Conservation (phyloP, 2,329 filamentous ascomycete genomes). For the Hymenoscyphus fraxineus region DNA sequence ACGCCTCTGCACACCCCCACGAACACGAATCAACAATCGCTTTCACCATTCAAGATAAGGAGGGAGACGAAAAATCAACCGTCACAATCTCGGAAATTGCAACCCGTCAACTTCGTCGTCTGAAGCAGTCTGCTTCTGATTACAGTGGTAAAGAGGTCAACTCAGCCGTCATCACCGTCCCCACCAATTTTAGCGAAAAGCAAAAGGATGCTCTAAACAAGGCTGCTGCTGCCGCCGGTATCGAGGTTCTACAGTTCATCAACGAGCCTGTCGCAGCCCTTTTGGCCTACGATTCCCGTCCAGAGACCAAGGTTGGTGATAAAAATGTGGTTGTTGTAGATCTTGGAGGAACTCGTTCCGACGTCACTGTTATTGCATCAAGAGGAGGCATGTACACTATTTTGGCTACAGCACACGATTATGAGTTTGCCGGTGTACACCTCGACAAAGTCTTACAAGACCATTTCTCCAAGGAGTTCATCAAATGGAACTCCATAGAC, state of each 20-base stretch:
- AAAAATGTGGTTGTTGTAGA: slow-evolving; percentile 91
- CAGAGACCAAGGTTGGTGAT: slow-evolving; percentile 70
- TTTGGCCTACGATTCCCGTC: slow-evolving; percentile 85
- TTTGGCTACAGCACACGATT: slow-evolving; percentile 90
- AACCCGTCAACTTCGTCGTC: slow-evolving; percentile 77
- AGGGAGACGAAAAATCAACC: slow-evolving; percentile 59
- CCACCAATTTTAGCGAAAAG: slow-evolving; percentile 85
- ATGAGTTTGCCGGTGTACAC: slow-evolving; percentile 81
- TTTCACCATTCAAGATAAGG: slow-evolving; percentile 80
- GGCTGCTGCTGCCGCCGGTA: slow-evolving; percentile 72
- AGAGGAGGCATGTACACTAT: slow-evolving; percentile 95
- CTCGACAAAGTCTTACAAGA: slow-evolving; percentile 91
- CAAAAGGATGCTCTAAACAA: slow-evolving; percentile 78
- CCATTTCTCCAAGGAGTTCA: slow-evolving; percentile 97
- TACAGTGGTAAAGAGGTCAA: slow-evolving; percentile 92
- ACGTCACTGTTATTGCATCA: slow-evolving; percentile 85
- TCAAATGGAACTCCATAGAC: slow-evolving; percentile 87
- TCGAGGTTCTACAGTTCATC: slow-evolving; percentile 92
- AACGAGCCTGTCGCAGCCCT: slow-evolving; percentile 85
- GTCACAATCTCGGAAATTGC: slow-evolving; percentile 77
- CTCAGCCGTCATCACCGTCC: slow-evolving; percentile 89
- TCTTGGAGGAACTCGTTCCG: slow-evolving; percentile 86
- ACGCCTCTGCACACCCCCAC: slow-evolving; percentile 86
- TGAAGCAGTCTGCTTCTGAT: slow-evolving; percentile 80
- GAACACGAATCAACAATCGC: slow-evolving; percentile 68